Base-by-base conservation (phyloP, 805 yeast species). In the Grigorovia jiainica region DNA sequence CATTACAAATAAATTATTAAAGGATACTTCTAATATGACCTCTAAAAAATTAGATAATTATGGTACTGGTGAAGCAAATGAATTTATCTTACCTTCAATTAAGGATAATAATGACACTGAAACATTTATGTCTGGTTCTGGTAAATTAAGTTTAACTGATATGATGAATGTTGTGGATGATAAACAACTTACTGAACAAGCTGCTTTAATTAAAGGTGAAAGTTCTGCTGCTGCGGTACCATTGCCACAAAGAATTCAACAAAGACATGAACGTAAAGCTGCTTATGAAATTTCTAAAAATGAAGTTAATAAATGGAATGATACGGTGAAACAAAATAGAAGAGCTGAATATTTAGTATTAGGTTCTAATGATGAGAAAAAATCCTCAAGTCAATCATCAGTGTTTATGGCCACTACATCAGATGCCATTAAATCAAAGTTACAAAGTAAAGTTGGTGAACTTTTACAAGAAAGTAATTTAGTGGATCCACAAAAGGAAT, bases 231-330 rank as follows among this genome's bases (percentile, higher is more conserved):
- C 87, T 38, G 74, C 82, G 0, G 79, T 87, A 10, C 97, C 97
- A 2, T 69, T 87, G 42, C 95, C 97, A 1, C 76, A 78, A 53
- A 76, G 95, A 50, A 79, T 90, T 42, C 95, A 87, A 62, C 76
- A 84, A 52, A 77, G 92, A 57, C 75, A 82, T 50, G 95, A 89
- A 52, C 75, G 97, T 57, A 73, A 71, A 43, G 97, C 90, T 2
- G 97, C 98, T 0, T 89, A 84, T 59, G 94, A 85, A 43, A 74
- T 92, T 27, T 78, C 96, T 36, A 87, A 81, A 51, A 82, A 81
- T 34, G 95, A 92, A 57, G 84, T 90, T 5, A 72, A 77, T 45
- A 83, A 82, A 61, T 92, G 98, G 97, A 75, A 79, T 42, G 95
- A 87, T 39, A 75, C 81, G 1, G 86, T 92, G 19, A 77, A 78